Evolutionary conservation across 768 basidiomycete genomes (phyloP).

Genomic region (Cyclocybe aegerita): DNA sequence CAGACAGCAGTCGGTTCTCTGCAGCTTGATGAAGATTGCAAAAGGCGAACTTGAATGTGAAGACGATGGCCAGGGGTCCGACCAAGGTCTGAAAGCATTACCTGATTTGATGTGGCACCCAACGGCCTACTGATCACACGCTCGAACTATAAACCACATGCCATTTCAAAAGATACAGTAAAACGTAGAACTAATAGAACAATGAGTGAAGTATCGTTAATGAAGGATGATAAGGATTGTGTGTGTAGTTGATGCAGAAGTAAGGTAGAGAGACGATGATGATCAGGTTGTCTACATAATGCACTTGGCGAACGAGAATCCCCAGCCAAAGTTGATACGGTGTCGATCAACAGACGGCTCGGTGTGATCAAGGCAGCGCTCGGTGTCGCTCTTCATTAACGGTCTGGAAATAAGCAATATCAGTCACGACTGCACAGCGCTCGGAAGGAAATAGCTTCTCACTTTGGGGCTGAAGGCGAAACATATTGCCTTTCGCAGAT

Average conservation of each 20-base stretch:
- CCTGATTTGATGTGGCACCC: conserved; percentile 1
- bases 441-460: background rate
- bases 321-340: conserved; percentile 17
- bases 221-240: background rate
- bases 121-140: background rate
- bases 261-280: background rate
- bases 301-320: conserved; percentile 28
- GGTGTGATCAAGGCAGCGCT: conserved; percentile 17
- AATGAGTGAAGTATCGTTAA: background rate
- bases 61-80: conserved; percentile 6
- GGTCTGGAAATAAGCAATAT: conserved; percentile 11
- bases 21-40: conserved; percentile 13
- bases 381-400: conserved; percentile 19
- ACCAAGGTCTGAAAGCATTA: conserved; percentile 3
- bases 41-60: conserved; percentile 3
- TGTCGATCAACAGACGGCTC: conserved; percentile 22
- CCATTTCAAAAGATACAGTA: background rate
- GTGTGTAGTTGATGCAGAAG: background rate
- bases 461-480: background rate
- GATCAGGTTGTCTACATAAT: conserved; percentile 10
- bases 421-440: too few species aligned
- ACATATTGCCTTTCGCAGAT: too few species aligned
- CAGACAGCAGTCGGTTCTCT: conserved; percentile 25
- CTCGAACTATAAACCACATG: background rate
- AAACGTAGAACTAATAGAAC: background rate